Evolutionary conservation across 164 flowering plant species (phyloP).

Genomic region (Stephania yunnanensis): DNA sequence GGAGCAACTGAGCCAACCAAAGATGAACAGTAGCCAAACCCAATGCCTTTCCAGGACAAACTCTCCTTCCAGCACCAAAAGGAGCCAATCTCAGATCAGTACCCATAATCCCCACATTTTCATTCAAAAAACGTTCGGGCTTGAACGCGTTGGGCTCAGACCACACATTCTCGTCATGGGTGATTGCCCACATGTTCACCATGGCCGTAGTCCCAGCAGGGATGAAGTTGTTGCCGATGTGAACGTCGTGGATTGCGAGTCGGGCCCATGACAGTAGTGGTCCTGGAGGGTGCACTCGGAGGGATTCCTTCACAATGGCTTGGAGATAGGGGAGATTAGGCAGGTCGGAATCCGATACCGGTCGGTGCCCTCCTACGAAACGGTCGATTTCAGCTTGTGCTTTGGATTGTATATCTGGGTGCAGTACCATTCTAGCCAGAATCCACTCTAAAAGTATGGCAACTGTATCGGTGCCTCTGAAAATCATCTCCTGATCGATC

Average conservation of each 20-base stretch:
- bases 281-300: slow-evolving; percentile 34
- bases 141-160: slow-evolving; percentile 21
- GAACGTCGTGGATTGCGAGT: slow-evolving; percentile 29
- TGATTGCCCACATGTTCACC: slow-evolving; percentile 53
- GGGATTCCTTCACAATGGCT: slow-evolving; percentile 28
- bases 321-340: slow-evolving; percentile 27
- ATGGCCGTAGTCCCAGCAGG: slow-evolving; percentile 45
- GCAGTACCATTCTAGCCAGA: slow-evolving; percentile 33
- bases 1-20: slow-evolving; percentile 38
- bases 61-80: slow-evolving; percentile 38
- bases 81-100: slow-evolving; percentile 41
- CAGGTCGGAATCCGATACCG: slow-evolving; percentile 24
- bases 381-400: slow-evolving; percentile 27
- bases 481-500: slow-evolving; percentile 32
- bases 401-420: slow-evolving; percentile 28
- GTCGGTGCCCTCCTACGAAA: slow-evolving; percentile 4
- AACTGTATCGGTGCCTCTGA: slow-evolving; percentile 35
- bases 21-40: slow-evolving; percentile 31
- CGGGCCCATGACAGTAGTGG: slow-evolving; percentile 38
- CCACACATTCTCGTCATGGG: slow-evolving; percentile 29
- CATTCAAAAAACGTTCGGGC: slow-evolving; percentile 24
- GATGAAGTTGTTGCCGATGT: slow-evolving; percentile 23
- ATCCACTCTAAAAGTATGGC: slow-evolving; percentile 37
- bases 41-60: slow-evolving; percentile 38
- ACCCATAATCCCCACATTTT: slow-evolving; percentile 26